Percentiles rank a stretch among this genome's conserved stretches.
Conservation (phyloP, 2,329 filamentous ascomycete genomes). For the Metarhizium guizhouense region DNA sequence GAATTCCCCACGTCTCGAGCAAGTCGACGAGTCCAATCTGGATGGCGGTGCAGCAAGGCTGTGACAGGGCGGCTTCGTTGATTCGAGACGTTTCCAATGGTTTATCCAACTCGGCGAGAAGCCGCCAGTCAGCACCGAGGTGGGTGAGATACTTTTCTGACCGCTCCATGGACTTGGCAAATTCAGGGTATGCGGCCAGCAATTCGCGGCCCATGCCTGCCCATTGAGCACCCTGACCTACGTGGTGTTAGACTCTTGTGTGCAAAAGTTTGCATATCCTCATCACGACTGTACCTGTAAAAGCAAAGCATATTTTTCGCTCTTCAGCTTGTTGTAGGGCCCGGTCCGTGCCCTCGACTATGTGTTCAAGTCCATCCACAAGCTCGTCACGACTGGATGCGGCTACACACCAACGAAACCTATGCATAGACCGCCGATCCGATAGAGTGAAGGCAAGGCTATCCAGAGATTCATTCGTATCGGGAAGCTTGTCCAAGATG, state of each 20-base stretch:
- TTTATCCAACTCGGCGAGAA: slow-evolving; percentile 27
- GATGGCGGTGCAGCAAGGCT: slow-evolving; percentile 35
- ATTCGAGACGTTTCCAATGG: slow-evolving; percentile 24
- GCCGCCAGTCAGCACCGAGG: slow-evolving; percentile 26
- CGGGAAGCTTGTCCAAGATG: too few species aligned
- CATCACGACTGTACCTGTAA: slow-evolving; percentile 23
- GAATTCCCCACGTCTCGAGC: slow-evolving; percentile 32
- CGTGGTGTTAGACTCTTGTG: slow-evolving; percentile 15
- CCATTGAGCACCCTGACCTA: slow-evolving; percentile 32
- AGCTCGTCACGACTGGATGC: too few species aligned
- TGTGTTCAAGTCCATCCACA: too few species aligned
- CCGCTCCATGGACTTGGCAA: slow-evolving; percentile 21
- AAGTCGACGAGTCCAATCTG: slow-evolving; percentile 38
- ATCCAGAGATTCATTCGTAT: too few species aligned
- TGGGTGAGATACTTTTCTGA: slow-evolving; percentile 21
- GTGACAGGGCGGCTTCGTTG: slow-evolving; percentile 29
- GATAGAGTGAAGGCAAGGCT: too few species aligned
- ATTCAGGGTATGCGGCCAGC: slow-evolving; percentile 25
- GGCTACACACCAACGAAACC: too few species aligned
- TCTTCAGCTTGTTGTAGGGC: too few species aligned
- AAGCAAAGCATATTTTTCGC: slow-evolving; percentile 30
- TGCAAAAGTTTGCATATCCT: slow-evolving; percentile 9
- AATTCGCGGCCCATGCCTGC: slow-evolving; percentile 26
- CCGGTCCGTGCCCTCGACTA: too few species aligned
- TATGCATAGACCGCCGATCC: too few species aligned